Evolutionary conservation across 2,329 filamentous ascomycete species (phyloP).

Genomic region (Pseudofabraea citricarpa): DNA sequence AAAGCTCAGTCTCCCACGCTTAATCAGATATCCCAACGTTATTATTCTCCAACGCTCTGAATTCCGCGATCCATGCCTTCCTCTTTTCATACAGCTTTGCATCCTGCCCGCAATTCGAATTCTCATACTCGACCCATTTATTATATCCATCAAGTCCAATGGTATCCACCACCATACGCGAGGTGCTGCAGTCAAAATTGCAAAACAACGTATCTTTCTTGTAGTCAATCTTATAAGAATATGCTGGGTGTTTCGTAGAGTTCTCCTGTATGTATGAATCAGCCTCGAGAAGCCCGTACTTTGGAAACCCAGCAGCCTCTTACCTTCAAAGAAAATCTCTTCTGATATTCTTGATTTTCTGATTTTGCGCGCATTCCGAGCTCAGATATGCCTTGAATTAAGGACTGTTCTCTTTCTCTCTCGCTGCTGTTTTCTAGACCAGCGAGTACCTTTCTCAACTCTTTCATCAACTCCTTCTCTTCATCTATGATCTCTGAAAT

Average conservation of each 20-base stretch:
- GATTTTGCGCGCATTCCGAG: too few species aligned
- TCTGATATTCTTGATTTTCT: too few species aligned
- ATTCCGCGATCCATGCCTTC: too few species aligned
- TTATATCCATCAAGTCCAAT: conserved; percentile 2
- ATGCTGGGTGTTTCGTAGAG: neutral
- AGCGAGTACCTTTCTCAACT: neutral
- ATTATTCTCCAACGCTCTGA: too few species aligned
- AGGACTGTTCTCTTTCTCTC: neutral
- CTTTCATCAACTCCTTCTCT: conserved; percentile 2
- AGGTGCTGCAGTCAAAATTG: neutral
- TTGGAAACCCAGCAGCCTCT: neutral
- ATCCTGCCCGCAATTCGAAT: too few species aligned
- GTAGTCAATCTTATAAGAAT: neutral
- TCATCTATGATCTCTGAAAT: conserved; percentile 4
- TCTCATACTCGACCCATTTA: conserved; percentile 1
- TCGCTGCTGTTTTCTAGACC: too few species aligned
- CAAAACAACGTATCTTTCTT: neutral
- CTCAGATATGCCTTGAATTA: neutral
- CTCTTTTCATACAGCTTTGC: too few species aligned
- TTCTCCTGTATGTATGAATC: neutral
- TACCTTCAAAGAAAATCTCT: too few species aligned
- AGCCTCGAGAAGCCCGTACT: neutral
- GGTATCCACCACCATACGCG: neutral
- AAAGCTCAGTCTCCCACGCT: too few species aligned
- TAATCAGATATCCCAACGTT: too few species aligned